Percentiles rank a stretch among this genome's conserved stretches.
Conservation (phyloP, 2,329 filamentous ascomycete species). For the Alternaria metachromatica region DNA sequence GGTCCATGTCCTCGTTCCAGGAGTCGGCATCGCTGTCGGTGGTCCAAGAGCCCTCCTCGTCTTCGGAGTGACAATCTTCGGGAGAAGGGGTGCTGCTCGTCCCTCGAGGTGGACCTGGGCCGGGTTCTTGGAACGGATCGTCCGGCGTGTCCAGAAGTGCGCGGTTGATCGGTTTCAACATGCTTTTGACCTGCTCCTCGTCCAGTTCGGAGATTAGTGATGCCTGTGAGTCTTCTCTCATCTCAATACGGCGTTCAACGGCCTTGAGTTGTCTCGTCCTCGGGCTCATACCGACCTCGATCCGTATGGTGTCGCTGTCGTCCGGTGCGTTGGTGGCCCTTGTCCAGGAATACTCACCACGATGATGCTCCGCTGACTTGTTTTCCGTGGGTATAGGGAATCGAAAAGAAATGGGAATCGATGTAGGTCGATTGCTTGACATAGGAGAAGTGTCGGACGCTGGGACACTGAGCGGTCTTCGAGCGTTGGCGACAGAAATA, state of each 20-base stretch:
- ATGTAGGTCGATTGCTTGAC: conserved; percentile 39
- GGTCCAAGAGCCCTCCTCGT: conserved; percentile 41
- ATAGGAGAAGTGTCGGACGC: conserved; percentile 35
- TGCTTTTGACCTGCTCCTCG: conserved; percentile 45
- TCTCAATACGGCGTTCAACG: conserved; percentile 31
- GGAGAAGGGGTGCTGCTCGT: conserved; percentile 20
- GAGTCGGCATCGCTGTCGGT: conserved; percentile 49
- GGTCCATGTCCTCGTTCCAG: conserved; percentile 41
- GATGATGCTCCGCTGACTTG: conserved; percentile 56
- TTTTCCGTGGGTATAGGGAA: conserved; percentile 26
- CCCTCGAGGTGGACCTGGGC: conserved; percentile 2
- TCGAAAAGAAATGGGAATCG: conserved; percentile 45
- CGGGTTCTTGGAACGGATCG: conserved; percentile 20
- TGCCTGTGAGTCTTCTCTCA: conserved; percentile 38
- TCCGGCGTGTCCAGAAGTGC: conserved; percentile 35
- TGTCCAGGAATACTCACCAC: conserved; percentile 56
- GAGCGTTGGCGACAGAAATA: conserved; percentile 34
- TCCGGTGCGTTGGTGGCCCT: conserved; percentile 21
- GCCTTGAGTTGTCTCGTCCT: conserved; percentile 22
- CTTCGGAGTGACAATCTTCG: conserved; percentile 1
- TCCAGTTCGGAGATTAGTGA: conserved; percentile 43
- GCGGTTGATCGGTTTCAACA: conserved; percentile 53
- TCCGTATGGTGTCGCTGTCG: neutral
- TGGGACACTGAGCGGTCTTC: conserved; percentile 32
- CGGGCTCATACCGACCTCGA: conserved; percentile 25